A percentile compares a stretch with the other conserved stretches of the same genome.
These are phyloP conservation scores for Arthrobotrys iridis DNA, from an alignment of 2,329 filamentous ascomycete species.

Conservation along the genomic window DNA sequence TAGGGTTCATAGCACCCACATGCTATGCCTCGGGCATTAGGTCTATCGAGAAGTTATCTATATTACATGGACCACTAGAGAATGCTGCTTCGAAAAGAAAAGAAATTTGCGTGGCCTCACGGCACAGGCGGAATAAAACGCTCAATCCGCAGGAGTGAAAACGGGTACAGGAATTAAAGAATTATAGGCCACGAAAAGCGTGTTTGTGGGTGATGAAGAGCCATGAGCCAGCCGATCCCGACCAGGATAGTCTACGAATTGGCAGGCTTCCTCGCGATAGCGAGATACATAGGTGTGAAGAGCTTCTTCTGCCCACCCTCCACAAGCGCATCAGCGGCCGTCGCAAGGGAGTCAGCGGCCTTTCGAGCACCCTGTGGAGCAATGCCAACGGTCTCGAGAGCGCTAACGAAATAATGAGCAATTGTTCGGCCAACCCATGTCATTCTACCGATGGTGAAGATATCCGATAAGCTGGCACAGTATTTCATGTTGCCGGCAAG, in stretches of 20 bases:
- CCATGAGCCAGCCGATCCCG: conserved; percentile 20
- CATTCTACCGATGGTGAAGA: conserved; percentile 87
- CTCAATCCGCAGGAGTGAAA: not conserved
- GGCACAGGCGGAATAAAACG: conserved; percentile 9
- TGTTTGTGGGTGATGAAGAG: not conserved
- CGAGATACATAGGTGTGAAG: conserved; percentile 99
- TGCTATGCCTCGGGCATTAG: not conserved
- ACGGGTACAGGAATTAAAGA: conserved; percentile 8
- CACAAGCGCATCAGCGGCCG: conserved; percentile 84
- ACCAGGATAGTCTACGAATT: not conserved
- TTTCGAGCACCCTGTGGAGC: conserved; percentile 88
- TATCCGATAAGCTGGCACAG: conserved; percentile 79
- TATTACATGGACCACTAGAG: conserved; percentile 4
- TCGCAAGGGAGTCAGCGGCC: conserved; percentile 88
- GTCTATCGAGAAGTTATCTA: conserved; percentile 3
- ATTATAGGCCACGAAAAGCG: conserved; percentile 7
- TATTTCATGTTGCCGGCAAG: conserved; percentile 85
- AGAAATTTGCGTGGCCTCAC: not conserved
- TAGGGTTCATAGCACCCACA: not conserved
- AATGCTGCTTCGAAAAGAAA: not conserved
- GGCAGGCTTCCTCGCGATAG: conserved; percentile 86
- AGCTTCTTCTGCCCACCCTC: conserved; percentile 83
- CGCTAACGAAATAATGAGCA: conserved; percentile 79
- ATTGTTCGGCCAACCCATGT: conserved; percentile 81
- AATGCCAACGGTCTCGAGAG: conserved; percentile 77